phyloP scores from a whole-genome alignment of 345 rosid species.

The Combretum micranthum region DNA sequence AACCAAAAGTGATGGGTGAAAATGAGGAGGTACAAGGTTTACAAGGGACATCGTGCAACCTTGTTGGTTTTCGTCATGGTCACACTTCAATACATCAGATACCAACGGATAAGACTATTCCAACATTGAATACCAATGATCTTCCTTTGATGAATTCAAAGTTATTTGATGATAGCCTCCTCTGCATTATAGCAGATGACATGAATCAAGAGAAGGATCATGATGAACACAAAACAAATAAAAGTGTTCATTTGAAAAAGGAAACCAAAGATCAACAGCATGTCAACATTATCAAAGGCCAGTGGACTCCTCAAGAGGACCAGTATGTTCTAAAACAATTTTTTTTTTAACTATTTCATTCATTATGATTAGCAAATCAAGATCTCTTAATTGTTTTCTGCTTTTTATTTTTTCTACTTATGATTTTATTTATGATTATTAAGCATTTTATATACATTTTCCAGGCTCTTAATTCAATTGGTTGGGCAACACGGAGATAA shows the following conservation, averaged over 20 bases:
- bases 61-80: no score
- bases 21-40: no score
- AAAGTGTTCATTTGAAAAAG: background rate
- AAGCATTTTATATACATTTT: background rate
- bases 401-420: background rate
- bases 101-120: no score
- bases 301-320: constrained; percentile 64
- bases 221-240: constrained; percentile 15
- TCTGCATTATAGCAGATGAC: no score
- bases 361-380: background rate
- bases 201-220: constrained; percentile 13
- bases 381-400: background rate
- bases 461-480: constrained; percentile 37
- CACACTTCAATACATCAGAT: no score
- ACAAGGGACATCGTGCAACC: no score
- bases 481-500: constrained; percentile 47
- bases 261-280: constrained; percentile 6
- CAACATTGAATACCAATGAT: no score
- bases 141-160: no score
- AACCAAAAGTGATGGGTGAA: no score
- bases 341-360: background rate
- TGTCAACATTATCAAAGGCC: constrained; percentile 47
- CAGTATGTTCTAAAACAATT: background rate
- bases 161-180: no score
- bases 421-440: background rate